Conservation (phyloP, 306 rosid genomes). For the Psophocarpus tetragonolobus region DNA sequence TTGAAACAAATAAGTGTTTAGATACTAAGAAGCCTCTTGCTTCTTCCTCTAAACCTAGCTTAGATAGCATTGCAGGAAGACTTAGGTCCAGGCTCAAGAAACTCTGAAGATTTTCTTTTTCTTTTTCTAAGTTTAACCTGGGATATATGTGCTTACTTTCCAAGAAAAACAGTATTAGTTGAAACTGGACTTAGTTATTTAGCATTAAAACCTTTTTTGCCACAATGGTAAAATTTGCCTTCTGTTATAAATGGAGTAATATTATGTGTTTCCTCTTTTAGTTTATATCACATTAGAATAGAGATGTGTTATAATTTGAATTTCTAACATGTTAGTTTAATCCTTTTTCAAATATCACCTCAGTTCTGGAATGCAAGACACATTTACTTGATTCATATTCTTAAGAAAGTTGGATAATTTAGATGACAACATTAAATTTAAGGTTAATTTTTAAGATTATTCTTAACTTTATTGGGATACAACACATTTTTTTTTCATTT, state of each 20-base stretch:
- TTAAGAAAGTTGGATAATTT: too few relatives aligned
- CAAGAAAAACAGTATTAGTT: conserved; percentile 19
- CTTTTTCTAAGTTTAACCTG: neutral
- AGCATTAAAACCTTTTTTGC: conserved; percentile 12
- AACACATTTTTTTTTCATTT: too few relatives aligned
- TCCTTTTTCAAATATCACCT: neutral
- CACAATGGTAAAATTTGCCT: neutral
- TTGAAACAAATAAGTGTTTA: conserved; percentile 12
- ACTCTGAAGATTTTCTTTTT: conserved; percentile 17
- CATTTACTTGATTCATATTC: too few relatives aligned
- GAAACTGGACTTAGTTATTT: conserved; percentile 16
- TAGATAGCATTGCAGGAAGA: conserved; percentile 50
- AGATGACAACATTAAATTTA: too few relatives aligned
- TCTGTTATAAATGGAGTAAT: neutral
- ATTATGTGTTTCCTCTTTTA: neutral
- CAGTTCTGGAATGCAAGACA: too few relatives aligned
- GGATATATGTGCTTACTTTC: conserved; percentile 5
- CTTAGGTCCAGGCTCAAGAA: conserved; percentile 54
- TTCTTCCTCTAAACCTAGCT: conserved; percentile 34
- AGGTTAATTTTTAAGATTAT: too few relatives aligned
- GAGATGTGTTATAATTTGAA: neutral
- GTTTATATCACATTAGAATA: neutral
- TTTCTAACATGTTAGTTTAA: neutral
- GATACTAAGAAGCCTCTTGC: conserved; percentile 29
- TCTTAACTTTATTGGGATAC: too few relatives aligned